Base-by-base conservation (phyloP, 2,329 filamentous ascomycete genomes). In the Xylariaceae sp. region DNA sequence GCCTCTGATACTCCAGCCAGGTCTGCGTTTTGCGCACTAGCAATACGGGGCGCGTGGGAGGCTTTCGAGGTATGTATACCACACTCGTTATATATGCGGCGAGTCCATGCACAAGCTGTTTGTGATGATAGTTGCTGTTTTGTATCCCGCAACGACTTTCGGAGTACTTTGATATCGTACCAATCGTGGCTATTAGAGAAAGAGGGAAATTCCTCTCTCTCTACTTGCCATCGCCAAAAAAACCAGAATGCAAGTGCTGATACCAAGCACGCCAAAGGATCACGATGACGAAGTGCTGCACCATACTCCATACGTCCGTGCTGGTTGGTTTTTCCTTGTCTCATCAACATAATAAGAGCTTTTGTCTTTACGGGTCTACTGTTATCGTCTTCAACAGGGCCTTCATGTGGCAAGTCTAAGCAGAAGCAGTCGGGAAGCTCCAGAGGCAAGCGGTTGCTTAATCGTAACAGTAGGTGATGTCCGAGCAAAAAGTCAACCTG, bases 181-280 rank as follows among this genome's bases (percentile, higher is more conserved):
- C 51, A 53, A n/a, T 15, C 8, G 7, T 4, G 11, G n/a, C 51
- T 42, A 1, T n/a, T 3, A 2, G 5, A 5, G 42, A 53, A 18
- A n/a, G 7, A 30, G 2, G 51, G 51, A 23, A 53, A 53, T 10
- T 6, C 13, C 13, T 53, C 51, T 8, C 30, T 34, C 3, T 42
- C 35, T 7, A 53, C 11, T 11, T 53, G 51, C 51, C 51, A 53
- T 18, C 51, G 35, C 51, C 51, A 53, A 30, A 53, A 53, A 8
- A 53, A 53, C 35, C 51, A 53, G 15, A 53, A 53, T 2, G 51
- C 51, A 6, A 53, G 9, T 1, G 51, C 51, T 3, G 51, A 53
- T n/a, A 53, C 51, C 18, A 53, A 13, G 35, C 51, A 45, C 5
- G 51, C 13, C 13, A 53, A 4, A 13, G 35, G 51, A 2, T 53